Conservation (phyloP, 202 grass and related monocot species). For the Cymbopogon flexuosus region DNA sequence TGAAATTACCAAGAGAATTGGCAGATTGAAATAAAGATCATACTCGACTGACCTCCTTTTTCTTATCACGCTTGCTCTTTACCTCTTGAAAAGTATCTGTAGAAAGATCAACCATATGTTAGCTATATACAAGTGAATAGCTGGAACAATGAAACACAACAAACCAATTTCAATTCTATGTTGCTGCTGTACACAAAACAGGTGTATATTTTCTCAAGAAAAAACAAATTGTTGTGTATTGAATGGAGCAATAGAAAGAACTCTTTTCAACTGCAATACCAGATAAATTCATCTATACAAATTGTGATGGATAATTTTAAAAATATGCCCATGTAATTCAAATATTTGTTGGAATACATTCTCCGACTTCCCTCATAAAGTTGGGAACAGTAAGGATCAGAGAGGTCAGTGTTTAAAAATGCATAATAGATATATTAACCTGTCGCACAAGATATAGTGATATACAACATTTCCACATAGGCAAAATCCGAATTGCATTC, state of each 20-base stretch:
- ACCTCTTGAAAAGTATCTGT: conserved; percentile 34
- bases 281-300: not conserved
- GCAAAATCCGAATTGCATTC: not conserved
- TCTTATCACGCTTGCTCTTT: not conserved
- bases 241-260: not conserved
- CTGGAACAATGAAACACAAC: not conserved
- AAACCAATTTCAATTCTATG: not conserved
- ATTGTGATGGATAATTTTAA: conserved; percentile 3
- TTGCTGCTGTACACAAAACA: not conserved
- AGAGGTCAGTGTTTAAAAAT: not conserved
- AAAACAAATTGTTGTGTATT: not conserved
- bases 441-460: not conserved
- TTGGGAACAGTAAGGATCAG: not conserved
- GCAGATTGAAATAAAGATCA: not conserved
- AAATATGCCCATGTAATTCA: conserved; percentile 14
- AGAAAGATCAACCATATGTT: conserved; percentile 32
- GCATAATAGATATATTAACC: not conserved
- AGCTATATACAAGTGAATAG: conserved; percentile 11
- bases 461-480: not conserved
- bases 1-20: not conserved
- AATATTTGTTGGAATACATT: not conserved
- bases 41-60: not conserved
- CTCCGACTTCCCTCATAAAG: not conserved
- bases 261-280: conserved; percentile 2
- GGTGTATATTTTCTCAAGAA: not conserved